Conservation (phyloP, 1,139 yeast species). For the Yamadazyma dendronema region DNA sequence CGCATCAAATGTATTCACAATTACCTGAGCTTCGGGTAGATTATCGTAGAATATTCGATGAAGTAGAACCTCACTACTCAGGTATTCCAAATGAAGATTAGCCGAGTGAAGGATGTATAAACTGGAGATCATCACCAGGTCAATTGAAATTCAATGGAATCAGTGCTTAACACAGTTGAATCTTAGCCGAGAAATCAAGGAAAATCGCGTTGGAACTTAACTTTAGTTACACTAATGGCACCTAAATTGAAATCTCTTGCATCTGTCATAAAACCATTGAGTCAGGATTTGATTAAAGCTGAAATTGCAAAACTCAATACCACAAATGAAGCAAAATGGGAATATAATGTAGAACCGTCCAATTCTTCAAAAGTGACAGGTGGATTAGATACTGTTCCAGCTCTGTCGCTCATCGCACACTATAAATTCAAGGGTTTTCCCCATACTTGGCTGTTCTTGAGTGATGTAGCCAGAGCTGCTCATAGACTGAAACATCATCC, state of each 20-base stretch:
- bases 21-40: conserved; percentile 24
- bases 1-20: conserved; percentile 29
- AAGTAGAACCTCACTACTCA: conserved; percentile 34
- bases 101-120: conserved; percentile 39
- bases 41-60: conserved; percentile 37
- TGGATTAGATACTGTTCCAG: too few species aligned
- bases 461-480: conserved; percentile 58
- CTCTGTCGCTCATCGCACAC: conserved; percentile 18
- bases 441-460: conserved; percentile 64
- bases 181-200: too few species aligned
- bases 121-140: conserved; percentile 34
- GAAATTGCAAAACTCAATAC: not conserved
- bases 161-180: too few species aligned
- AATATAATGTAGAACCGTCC: too few species aligned
- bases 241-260: not conserved
- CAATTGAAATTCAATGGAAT: not conserved
- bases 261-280: not conserved
- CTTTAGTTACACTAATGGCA: not conserved
- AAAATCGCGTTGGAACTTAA: not conserved
- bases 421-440: conserved; percentile 52
- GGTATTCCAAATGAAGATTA: conserved; percentile 26
- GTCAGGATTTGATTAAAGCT: not conserved
- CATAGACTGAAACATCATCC: conserved; percentile 75
- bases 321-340: not conserved
- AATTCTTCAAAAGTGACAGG: too few species aligned